These are phyloP conservation scores for Lodderomyces margitis DNA, from an alignment of 1,139 yeast genomes.

Conservation along the genomic window DNA sequence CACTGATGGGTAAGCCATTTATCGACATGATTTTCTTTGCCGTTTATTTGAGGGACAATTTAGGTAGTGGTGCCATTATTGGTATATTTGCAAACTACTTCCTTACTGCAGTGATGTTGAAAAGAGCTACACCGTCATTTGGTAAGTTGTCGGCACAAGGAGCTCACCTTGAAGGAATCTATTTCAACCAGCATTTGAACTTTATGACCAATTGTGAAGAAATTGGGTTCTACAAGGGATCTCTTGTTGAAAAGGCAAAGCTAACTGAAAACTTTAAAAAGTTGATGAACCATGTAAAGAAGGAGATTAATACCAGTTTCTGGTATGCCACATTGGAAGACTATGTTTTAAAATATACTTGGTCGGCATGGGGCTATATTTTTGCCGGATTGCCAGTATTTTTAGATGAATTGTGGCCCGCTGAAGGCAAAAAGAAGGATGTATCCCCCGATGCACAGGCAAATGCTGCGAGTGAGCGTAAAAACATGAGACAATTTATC, in stretches of 20 bases:
- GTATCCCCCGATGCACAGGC: constrained; percentile 4
- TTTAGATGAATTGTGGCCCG: constrained; percentile 44
- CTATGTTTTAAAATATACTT: constrained; percentile 82
- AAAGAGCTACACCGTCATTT: constrained; percentile 77
- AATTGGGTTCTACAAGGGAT: constrained; percentile 91
- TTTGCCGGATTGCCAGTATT: constrained; percentile 87
- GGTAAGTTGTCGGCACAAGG: constrained; percentile 74
- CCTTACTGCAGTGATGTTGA: constrained; percentile 73
- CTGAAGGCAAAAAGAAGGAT: constrained; percentile 12
- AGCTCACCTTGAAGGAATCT: constrained; percentile 84
- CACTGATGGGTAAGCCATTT: constrained; percentile 88
- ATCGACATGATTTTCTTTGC: constrained; percentile 88
- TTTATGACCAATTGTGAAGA: constrained; percentile 89
- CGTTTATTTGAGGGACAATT: constrained; percentile 75
- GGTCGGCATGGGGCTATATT: constrained; percentile 93
- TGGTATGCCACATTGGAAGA: constrained; percentile 77
- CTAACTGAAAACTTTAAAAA: constrained; percentile 57
- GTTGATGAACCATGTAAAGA: constrained; percentile 46
- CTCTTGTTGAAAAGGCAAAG: constrained; percentile 72
- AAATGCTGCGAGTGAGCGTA: constrained; percentile 34
- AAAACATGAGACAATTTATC: constrained; percentile 82
- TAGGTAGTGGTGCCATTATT: constrained; percentile 80
- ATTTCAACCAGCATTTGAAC: constrained; percentile 82
- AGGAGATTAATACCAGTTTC: constrained; percentile 51
- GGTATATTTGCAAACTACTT: constrained; percentile 84